Conservation (phyloP, 176 grass and related monocot genomes). For the Raddia distichophylla region DNA sequence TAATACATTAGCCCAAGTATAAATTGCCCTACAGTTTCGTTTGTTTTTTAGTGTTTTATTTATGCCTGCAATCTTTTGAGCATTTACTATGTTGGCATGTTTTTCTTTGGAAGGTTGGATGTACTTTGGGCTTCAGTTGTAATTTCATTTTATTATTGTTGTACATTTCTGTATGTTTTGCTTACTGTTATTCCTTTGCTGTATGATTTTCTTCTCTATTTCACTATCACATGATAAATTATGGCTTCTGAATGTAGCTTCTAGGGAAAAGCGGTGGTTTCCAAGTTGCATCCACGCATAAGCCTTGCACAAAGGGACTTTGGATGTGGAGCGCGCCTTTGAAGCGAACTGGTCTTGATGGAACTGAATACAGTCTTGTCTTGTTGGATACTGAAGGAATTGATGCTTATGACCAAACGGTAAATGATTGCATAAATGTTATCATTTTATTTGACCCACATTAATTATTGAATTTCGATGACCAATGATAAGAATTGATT, state of each 20-base stretch:
- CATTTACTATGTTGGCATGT: neutral
- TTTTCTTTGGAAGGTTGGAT: neutral
- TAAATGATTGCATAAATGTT: neutral
- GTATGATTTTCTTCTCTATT: neutral
- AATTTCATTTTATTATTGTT: neutral
- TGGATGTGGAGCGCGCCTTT: conserved; percentile 98
- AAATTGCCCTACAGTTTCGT: neutral
- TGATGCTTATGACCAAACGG: conserved; percentile 98
- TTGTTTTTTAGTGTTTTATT: neutral
- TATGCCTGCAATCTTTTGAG: neutral
- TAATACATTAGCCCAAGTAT: neutral
- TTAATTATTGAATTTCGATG: conserved; percentile 19
- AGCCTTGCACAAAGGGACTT: conserved; percentile 96
- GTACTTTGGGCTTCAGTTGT: neutral
- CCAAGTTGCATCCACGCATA: conserved; percentile 96
- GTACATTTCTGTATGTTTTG: neutral
- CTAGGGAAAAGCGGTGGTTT: conserved; percentile 87
- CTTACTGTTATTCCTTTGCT: neutral
- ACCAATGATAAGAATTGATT: neutral
- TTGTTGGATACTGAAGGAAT: conserved; percentile 97
- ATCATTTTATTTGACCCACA: conserved; percentile 2
- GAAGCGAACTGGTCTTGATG: conserved; percentile 88
- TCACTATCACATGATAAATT: conserved; percentile 6
- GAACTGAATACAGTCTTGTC: conserved; percentile 88
- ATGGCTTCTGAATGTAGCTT: conserved; percentile 49